Evolutionary conservation across 768 basidiomycete species (phyloP), one percentile per base, ranked within the genome.

Genomic region (Boletus reticuloceps): DNA sequence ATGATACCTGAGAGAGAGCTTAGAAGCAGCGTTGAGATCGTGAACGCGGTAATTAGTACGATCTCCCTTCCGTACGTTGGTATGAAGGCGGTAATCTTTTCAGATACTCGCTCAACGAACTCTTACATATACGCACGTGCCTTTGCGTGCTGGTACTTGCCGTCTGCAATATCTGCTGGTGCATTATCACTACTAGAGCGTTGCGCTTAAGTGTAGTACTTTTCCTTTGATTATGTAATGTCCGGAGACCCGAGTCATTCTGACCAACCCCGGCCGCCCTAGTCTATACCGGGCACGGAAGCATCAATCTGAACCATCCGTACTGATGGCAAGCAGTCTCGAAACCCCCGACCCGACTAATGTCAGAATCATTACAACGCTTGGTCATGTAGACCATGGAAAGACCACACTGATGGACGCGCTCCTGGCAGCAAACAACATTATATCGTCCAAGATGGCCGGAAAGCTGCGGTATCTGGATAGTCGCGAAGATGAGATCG

Each of bases 401-500:
- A 97, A 99, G 74, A 94, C 94, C 3, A 94, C 94, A 0, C 82
- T 93, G 55, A 95, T 97, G 84, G 97, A 99, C 65, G 84, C 89
- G 16, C 82, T 99, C 9, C 84, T 99, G 36, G 95, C 96, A 2
- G 94, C 96, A 20, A 98, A 98, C 75, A 96, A 93, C 66, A 98
- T 99, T 68, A 98, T 99, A 64, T 98, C 96, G 1, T 74, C 86
- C 11, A 77, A 91, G 51, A 90, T 98, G 86, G 96, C 94, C 3
- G 97, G 97, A 11, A 98, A 97, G 70, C 86, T 98, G 72, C 80
- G 97, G 51, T 99, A 96, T 69, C 77, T 98, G 50, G 97, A 99
- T 68, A 92, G 89, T 55, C 80, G 97, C 60, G 94, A 98, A 68
- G 97, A 98, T 64, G 97, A 99, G 66, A 95, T 98, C 64, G 88